phyloP scores from a whole-genome alignment of 306 rosid genomes.

The Cicer pinnatifidum region DNA sequence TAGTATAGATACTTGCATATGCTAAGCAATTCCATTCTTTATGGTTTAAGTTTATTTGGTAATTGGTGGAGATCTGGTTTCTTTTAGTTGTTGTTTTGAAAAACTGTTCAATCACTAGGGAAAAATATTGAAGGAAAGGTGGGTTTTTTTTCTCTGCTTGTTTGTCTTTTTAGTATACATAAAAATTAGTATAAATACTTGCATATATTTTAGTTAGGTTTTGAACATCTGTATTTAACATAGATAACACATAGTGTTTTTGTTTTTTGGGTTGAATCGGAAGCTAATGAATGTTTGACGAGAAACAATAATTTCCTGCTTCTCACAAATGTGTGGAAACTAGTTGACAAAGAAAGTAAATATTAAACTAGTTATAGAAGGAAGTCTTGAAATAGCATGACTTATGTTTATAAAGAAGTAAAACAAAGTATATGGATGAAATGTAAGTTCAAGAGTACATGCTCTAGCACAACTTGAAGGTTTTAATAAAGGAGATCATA shows the following conservation, averaged over 20 bases:
- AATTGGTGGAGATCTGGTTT: neutral
- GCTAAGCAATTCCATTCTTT: neutral
- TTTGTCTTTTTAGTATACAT: neutral
- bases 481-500: slow-evolving; percentile 4
- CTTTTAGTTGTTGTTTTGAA: neutral
- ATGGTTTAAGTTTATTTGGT: slow-evolving; percentile 3
- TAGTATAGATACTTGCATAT: neutral
- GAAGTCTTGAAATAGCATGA: slow-evolving; percentile 10
- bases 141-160: slow-evolving; percentile 25
- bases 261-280: neutral
- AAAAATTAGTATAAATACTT: too few species aligned
- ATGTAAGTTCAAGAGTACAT: neutral
- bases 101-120: neutral
- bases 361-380: slow-evolving; percentile 2
- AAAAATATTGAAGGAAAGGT: neutral
- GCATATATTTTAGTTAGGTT: neutral
- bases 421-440: neutral
- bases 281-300: neutral
- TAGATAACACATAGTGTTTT: neutral
- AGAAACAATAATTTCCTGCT: neutral
- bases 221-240: neutral
- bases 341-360: neutral
- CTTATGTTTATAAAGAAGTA: neutral
- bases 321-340: neutral
- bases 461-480: neutral